Conservation (phyloP, 1,139 yeast genomes). For the Lizanozyma gosingica region DNA sequence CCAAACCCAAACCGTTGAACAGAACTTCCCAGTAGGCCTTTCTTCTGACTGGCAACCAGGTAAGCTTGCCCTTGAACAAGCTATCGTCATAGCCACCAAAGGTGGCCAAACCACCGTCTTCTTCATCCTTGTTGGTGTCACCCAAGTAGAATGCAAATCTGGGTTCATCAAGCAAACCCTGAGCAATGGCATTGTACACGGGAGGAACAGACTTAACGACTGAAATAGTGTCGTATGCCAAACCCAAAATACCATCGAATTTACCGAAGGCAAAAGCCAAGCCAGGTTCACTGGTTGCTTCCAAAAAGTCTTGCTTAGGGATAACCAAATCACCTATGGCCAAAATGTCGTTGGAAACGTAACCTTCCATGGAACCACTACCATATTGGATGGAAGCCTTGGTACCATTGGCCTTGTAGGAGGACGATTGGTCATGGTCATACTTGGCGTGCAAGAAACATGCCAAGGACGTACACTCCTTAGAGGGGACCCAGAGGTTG, state of each 20-base stretch:
- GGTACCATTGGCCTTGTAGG: conserved; percentile 80
- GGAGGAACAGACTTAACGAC: conserved; percentile 90
- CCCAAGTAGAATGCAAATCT: conserved; percentile 89
- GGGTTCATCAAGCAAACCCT: conserved; percentile 72
- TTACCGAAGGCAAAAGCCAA: conserved; percentile 97
- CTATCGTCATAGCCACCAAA: conserved; percentile 86
- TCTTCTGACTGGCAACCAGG: conserved; percentile 96
- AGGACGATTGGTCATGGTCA: conserved; percentile 68
- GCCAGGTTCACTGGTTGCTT: conserved; percentile 96
- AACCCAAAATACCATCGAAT: conserved; percentile 93
- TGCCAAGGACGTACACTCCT: conserved; percentile 85
- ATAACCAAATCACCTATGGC: conserved; percentile 76
- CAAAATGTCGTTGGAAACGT: conserved; percentile 75
- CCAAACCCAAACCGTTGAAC: conserved; percentile 82
- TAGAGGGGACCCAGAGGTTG: conserved; percentile 91
- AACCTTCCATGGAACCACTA: conserved; percentile 87
- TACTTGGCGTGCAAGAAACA: conserved; percentile 89
- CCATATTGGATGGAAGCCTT: conserved; percentile 84
- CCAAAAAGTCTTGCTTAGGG: conserved; percentile 88
- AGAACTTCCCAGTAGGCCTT: conserved; percentile 99
- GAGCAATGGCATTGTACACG: conserved; percentile 74
- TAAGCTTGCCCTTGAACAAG: conserved; percentile 70
- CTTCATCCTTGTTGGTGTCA: conserved; percentile 53
- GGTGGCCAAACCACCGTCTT: conserved; percentile 80
- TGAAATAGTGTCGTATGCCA: conserved; percentile 86